These are phyloP conservation scores for Omphalea diandra DNA, from an alignment of 441 rosid genomes.

Conservation along the genomic window DNA sequence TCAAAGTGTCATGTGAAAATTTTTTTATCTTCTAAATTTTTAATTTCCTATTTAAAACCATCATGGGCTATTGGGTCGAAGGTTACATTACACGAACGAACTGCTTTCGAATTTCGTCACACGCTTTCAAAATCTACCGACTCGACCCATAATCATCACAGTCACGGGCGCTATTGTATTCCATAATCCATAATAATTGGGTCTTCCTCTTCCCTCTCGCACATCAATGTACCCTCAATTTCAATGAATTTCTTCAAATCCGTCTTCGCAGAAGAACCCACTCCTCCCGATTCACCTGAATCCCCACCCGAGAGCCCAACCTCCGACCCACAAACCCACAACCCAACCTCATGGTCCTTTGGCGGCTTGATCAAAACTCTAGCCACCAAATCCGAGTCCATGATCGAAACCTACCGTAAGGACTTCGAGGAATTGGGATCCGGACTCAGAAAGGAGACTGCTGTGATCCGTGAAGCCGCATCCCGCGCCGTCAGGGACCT, in stretches of 20 bases:
- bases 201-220: not conserved
- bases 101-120: too few relatives aligned
- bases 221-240: too few relatives aligned
- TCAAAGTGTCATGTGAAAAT: too few relatives aligned
- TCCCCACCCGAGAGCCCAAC: too few relatives aligned
- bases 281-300: slow-evolving; percentile 36
- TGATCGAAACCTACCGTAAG: slow-evolving; percentile 56
- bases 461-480: slow-evolving; percentile 58
- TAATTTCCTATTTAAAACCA: too few relatives aligned
- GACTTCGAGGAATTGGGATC: slow-evolving; percentile 68
- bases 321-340: slow-evolving; percentile 8
- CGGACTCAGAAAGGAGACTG: slow-evolving; percentile 60
- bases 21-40: too few relatives aligned
- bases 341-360: slow-evolving; percentile 51
- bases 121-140: too few relatives aligned
- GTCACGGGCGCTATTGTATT: too few relatives aligned
- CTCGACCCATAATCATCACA: too few relatives aligned
- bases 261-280: slow-evolving; percentile 46
- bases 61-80: too few relatives aligned
- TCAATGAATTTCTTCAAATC: slow-evolving; percentile 75
- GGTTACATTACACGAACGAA: too few relatives aligned
- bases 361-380: slow-evolving; percentile 50
- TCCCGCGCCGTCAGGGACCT: slow-evolving; percentile 68
- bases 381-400: slow-evolving; percentile 58
- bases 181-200: too few relatives aligned